These are phyloP conservation scores for Mycena indigotica DNA, from an alignment of 768 basidiomycete genomes.

Conservation along the genomic window DNA sequence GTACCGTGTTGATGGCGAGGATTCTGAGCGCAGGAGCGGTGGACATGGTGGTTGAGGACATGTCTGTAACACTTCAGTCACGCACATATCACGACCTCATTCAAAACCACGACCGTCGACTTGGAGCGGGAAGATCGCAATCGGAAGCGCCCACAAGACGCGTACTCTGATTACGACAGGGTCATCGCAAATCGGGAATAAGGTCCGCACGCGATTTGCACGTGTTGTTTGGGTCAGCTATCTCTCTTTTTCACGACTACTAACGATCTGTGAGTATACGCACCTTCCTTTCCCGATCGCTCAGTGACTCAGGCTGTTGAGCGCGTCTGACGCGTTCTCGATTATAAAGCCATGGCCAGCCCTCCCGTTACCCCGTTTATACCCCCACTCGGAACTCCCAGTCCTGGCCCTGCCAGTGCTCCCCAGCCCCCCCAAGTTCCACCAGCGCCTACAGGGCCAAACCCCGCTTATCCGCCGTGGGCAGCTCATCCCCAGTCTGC, in stretches of 20 bases:
- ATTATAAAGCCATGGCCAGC: constrained; percentile 16
- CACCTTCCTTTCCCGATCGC: no score
- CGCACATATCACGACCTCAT: no score
- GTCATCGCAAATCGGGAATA: no score
- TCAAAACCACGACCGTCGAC: no score
- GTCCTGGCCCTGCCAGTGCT: constrained; percentile 35
- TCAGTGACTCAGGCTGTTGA: no score
- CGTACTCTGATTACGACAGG: no score
- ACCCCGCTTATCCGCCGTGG: constrained; percentile 34
- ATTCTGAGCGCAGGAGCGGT: constrained; percentile 6
- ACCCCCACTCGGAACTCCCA: constrained; percentile 44
- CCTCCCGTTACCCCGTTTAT: constrained; percentile 37
- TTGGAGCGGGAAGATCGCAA: no score
- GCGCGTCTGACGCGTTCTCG: neutral
- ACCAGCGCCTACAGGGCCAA: constrained; percentile 25
- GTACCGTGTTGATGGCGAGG: neutral
- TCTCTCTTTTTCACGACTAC: no score
- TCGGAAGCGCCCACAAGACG: no score
- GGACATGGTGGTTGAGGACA: constrained; percentile 2
- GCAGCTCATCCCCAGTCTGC: constrained; percentile 34
- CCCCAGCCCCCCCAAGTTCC: constrained; percentile 40
- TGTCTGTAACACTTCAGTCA: neutral
- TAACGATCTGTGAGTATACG: no score
- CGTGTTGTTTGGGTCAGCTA: no score
- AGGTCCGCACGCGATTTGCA: no score